phyloP scores from a whole-genome alignment of 192 early-diverging fungal genomes.

The Jimgerdemannia lactiflua region DNA sequence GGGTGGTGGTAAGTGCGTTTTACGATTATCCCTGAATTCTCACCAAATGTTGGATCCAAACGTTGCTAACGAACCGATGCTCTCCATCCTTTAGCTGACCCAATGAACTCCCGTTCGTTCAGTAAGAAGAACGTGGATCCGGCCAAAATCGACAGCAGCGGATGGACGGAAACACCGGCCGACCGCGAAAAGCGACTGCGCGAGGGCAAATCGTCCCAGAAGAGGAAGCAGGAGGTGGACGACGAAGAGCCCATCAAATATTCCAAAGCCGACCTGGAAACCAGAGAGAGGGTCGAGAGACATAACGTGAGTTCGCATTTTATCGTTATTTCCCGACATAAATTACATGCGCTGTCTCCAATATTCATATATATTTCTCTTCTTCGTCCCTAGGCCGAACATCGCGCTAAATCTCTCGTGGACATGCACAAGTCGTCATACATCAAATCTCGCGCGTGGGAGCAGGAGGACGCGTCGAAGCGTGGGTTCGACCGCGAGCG shows the following conservation, averaged over 20 bases:
- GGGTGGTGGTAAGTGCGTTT: conserved; percentile 10
- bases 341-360: not conserved
- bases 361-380: not conserved
- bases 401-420: conserved; percentile 41
- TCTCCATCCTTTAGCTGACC: not conserved
- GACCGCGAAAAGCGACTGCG: conserved; percentile 37
- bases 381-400: conserved; percentile 24
- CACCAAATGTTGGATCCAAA: not conserved
- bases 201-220: conserved; percentile 7
- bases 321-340: not conserved
- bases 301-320: conserved; percentile 28
- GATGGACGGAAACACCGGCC: conserved; percentile 58
- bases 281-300: conserved; percentile 14
- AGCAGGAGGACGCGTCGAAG: conserved; percentile 45
- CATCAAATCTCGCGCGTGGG: conserved; percentile 36
- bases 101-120: conserved; percentile 43
- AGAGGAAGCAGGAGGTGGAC: conserved; percentile 14
- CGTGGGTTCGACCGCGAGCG: conserved; percentile 55
- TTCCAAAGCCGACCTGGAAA: conserved; percentile 28
- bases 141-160: conserved; percentile 39
- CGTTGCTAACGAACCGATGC: not conserved
- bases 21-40: not conserved
- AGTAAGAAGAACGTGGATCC: conserved; percentile 29
- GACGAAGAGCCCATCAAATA: conserved; percentile 21
- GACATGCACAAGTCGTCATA: conserved; percentile 38